Evolutionary conservation across 768 basidiomycete species (phyloP).

Genomic region (Mycena vulgaris): DNA sequence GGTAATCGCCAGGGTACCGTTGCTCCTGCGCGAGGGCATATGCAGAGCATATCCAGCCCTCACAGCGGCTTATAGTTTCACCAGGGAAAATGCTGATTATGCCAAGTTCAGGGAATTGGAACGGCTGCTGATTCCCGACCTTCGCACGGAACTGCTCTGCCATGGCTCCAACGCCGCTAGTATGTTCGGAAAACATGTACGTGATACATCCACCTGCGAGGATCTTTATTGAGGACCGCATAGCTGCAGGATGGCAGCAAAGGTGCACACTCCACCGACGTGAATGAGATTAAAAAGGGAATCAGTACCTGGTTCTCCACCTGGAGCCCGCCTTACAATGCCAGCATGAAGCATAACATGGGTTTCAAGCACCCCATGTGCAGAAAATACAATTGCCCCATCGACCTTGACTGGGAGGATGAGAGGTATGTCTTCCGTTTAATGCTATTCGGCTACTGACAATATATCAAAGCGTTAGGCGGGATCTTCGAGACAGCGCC

Average conservation of each 20-base stretch:
- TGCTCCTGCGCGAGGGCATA: too few relatives aligned
- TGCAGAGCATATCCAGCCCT: too few relatives aligned
- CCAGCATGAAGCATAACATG: not conserved
- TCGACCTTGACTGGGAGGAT: not conserved
- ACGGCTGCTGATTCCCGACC: not conserved
- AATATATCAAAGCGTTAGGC: not conserved
- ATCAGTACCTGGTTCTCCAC: not conserved
- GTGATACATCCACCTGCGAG: too few relatives aligned
- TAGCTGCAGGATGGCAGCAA: too few relatives aligned
- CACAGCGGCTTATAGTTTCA: too few relatives aligned
- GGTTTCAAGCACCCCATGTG: not conserved
- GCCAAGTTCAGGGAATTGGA: not conserved
- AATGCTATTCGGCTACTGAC: not conserved
- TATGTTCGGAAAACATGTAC: too few relatives aligned
- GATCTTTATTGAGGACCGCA: too few relatives aligned
- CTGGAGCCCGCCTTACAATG: not conserved
- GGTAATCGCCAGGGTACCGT: too few relatives aligned
- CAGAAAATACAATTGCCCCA: not conserved
- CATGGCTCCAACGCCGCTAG: too few relatives aligned
- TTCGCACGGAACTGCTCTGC: too few relatives aligned
- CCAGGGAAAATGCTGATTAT: not conserved
- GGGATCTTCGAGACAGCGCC: not conserved
- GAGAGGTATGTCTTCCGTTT: not conserved
- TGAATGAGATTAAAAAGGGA: not conserved
- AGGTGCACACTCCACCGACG: not conserved